Evolutionary conservation across 1,139 yeast genomes (phyloP), one percentile per base, ranked within the genome.

Genomic region (Pichia sp.): DNA sequence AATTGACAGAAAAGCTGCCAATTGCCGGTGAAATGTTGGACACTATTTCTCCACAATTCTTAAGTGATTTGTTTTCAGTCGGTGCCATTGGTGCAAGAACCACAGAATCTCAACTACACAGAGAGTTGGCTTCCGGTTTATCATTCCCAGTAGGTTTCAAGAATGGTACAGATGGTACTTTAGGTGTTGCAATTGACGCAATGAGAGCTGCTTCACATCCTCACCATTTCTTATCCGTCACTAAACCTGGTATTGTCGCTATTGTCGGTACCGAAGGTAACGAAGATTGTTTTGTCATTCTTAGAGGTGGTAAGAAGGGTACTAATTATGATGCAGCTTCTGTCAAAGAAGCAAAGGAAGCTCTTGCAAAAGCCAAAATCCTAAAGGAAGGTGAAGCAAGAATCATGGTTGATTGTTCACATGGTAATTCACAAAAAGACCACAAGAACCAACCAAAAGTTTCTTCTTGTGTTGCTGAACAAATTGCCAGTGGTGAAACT

Each of bases 71-170:
- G 55, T 76, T 92, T 57, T 85, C 95, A 39, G 81, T 92, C 56
- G 98, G 98, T 56, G 98, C 98, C 49, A 87, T 92, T 68, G 98
- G 98, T 60, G 98, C 98, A 46, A 82, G 98, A 73, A 92, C 98
- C 50, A 92, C 98, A 45, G 98, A 92, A 72, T 87, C 97, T 42
- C 98, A 92, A 68, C 77, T 92, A 53, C 98, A 92, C 71, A 82
- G 98, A 68, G 98, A 92, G 68, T 76, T 92, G 58, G 95, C 97
- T 26, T 87, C 97, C 4, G 98, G 98, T 42, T 75, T 92, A 54
- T 85, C 95, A 9, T 92, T 92, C 90, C 98, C 98, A 48, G 83
- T 92, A 51, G 98, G 98, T 46, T 92, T 92, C 84, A 92, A 92
- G 71, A 92, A 92, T 65, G 97, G 97, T 63, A 92, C 98, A 43